A percentile compares a stretch with the other conserved stretches of the same genome.
Evolutionary conservation across 2,329 filamentous ascomycete species (phyloP).

Genomic region (Coniochaeta sp.): DNA sequence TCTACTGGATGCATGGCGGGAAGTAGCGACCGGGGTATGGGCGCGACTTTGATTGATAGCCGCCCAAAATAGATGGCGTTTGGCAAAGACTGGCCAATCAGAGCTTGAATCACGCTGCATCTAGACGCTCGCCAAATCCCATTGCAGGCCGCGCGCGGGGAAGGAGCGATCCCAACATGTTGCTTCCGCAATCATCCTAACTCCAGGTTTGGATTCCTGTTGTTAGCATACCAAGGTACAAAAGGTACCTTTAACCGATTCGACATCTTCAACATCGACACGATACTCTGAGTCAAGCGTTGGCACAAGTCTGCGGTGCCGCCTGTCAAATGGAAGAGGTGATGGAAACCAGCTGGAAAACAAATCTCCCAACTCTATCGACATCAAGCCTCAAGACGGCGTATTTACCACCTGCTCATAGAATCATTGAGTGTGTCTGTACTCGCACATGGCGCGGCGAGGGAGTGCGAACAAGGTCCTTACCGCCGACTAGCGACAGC

Average conservation of each 20-base stretch:
- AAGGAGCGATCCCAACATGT: not conserved
- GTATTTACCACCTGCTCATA: no score
- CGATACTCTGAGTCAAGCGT: no score
- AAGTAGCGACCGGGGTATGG: conserved; percentile 1
- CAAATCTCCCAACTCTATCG: no score
- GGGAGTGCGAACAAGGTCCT: not conserved
- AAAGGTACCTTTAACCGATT: no score
- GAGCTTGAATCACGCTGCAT: conserved; percentile 19
- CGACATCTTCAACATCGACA: no score
- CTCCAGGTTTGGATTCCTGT: no score
- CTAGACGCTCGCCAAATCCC: conserved; percentile 15
- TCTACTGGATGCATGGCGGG: conserved; percentile 4
- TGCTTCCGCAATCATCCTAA: not conserved
- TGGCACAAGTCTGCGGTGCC: no score
- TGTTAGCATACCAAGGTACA: no score
- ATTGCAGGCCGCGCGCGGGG: not conserved
- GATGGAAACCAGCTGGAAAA: no score
- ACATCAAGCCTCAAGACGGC: no score
- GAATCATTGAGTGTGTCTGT: not conserved
- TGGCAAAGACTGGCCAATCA: conserved; percentile 14
- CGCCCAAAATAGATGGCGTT: conserved; percentile 17
- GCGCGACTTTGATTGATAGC: conserved; percentile 7
- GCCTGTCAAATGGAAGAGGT: no score
- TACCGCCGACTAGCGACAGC: not conserved
- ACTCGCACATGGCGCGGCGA: no score